Evolutionary conservation across 75 land plant genomes (phyloP), one percentile per base, ranked within the genome.

Genomic region (Picea sitchensis): DNA sequence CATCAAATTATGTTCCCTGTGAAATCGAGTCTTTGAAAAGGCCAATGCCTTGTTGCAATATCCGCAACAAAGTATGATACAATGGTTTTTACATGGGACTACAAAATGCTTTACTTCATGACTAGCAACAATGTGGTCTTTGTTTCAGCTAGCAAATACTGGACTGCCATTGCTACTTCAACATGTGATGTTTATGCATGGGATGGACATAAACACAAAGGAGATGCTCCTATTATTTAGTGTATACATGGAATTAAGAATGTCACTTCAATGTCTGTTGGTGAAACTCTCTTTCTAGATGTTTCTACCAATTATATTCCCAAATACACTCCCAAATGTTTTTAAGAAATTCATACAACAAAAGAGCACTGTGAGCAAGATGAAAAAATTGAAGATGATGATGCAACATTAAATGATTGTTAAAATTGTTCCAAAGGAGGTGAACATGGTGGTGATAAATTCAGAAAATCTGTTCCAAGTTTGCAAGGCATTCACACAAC

Each of bases 41-140:
- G n/a, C n/a, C n/a, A n/a, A n/a, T n/a, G n/a, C n/a, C n/a, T n/a
- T n/a, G n/a, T n/a, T n/a, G n/a, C n/a, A n/a, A n/a, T n/a, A n/a
- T n/a, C n/a, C n/a, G n/a, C n/a, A n/a, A n/a, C n/a, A n/a, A n/a
- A n/a, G n/a, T n/a, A n/a, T n/a, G n/a, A n/a, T n/a, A n/a, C n/a
- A n/a, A n/a, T n/a, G 99, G 95, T 96, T 3, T 91, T 76, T 73
- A 94, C 99, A 61, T 96, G 99, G 99, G 99, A 98, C 41, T 91
- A 96, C 76, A 86, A n/a, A n/a, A n/a, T n/a, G n/a, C n/a, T n/a
- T n/a, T n/a, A n/a, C n/a, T n/a, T n/a, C n/a, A n/a, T n/a, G 69
- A 14, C 38, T 67, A 67, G 41, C 69, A n/a, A 81, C 75, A 88
- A 84, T 71, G 57, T 89, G 14, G 90, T 90, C n/a, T 88, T 90